Evolutionary conservation across 495 filamentous ascomycete species (phyloP).

Genomic region (Neurospora sublineolata): DNA sequence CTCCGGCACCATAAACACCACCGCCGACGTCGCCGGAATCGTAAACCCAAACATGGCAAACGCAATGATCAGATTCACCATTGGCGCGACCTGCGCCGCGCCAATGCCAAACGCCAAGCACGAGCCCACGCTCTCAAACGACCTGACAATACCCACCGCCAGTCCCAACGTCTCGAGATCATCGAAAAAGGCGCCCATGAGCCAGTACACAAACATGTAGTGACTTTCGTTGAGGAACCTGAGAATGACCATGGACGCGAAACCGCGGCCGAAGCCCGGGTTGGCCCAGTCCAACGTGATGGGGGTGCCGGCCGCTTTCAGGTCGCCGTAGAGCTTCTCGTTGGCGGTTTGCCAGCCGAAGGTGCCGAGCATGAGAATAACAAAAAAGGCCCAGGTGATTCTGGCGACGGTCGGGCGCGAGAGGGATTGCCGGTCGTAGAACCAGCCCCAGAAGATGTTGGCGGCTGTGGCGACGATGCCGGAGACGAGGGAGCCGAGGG

Average conservation of each 20-base stretch:
- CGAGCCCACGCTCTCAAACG: constrained; percentile 39
- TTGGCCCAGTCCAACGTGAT: constrained; percentile 29
- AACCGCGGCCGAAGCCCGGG: constrained; percentile 29
- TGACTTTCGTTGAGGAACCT: constrained; percentile 32
- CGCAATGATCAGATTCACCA: constrained; percentile 32
- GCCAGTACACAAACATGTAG: constrained; percentile 39
- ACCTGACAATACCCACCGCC: constrained; percentile 36
- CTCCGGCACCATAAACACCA: constrained; percentile 29
- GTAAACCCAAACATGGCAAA: constrained; percentile 32
- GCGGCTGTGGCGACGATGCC: constrained; percentile 37
- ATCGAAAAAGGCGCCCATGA: constrained; percentile 38
- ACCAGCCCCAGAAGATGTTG: constrained; percentile 37
- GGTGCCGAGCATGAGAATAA: constrained; percentile 19
- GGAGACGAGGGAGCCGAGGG: constrained; percentile 37
- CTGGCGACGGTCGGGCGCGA: constrained; percentile 23
- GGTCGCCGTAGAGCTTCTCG: constrained; percentile 24
- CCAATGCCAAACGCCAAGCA: constrained; percentile 40
- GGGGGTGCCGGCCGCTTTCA: constrained; percentile 1
- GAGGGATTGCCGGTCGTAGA: constrained; percentile 32
- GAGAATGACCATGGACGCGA: constrained; percentile 29
- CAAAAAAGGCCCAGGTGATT: constrained; percentile 24
- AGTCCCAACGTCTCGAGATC: constrained; percentile 37
- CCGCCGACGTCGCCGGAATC: constrained; percentile 26
- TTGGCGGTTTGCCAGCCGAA: constrained; percentile 32
- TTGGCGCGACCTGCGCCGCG: constrained; percentile 26